These are phyloP conservation scores for Aspergillus diversus DNA, from an alignment of 495 filamentous ascomycete genomes.

Conservation along the genomic window DNA sequence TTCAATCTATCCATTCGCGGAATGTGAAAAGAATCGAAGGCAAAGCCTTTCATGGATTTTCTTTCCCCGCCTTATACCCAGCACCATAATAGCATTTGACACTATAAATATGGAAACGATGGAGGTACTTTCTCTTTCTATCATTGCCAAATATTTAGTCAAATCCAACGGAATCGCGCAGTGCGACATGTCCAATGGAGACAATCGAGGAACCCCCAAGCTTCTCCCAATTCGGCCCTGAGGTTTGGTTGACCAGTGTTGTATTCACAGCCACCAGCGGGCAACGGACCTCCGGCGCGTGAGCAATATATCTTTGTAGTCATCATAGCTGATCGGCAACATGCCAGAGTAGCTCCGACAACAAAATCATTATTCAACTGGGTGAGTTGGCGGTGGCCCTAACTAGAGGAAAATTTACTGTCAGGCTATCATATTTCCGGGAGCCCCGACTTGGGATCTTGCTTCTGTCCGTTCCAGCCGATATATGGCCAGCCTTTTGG, in stretches of 20 bases:
- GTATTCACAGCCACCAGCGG: neutral
- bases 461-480: conserved; percentile 53
- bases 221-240: neutral
- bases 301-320: neutral
- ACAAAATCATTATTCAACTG: no score
- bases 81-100: no score
- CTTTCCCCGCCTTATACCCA: no score
- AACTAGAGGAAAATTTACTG: neutral
- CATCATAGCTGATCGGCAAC: neutral
- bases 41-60: neutral
- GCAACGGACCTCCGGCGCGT: neutral
- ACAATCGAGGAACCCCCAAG: neutral
- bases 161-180: neutral
- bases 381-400: neutral
- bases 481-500: conserved; percentile 56
- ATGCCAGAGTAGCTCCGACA: neutral
- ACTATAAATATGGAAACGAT: no score
- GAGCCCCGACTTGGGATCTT: conserved; percentile 43
- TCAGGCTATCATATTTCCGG: conserved; percentile 35
- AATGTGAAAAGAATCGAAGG: neutral
- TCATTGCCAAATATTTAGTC: neutral
- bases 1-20: no score
- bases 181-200: neutral
- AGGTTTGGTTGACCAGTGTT: neutral
- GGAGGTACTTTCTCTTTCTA: neutral